Conservation (phyloP, 2,329 filamentous ascomycete species). For the Fusarium sp. region DNA sequence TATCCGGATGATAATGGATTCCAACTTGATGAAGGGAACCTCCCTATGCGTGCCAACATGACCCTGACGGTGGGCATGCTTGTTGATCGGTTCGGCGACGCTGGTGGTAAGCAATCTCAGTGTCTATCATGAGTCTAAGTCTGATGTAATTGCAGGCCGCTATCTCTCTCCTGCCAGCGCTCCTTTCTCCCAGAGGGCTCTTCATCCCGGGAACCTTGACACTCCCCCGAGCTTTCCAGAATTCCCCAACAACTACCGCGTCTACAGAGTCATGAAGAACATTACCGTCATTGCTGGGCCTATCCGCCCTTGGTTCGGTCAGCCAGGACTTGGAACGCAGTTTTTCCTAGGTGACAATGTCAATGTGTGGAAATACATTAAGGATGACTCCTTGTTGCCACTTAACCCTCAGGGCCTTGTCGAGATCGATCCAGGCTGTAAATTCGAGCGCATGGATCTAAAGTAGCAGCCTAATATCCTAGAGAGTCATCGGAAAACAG, state of each 20-base stretch:
- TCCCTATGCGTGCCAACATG: not conserved
- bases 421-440: too few relatives aligned
- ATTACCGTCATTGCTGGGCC: conserved; percentile 27
- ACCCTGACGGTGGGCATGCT: not conserved
- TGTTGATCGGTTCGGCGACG: not conserved
- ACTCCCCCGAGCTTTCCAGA: not conserved
- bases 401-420: not conserved
- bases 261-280: conserved; percentile 12
- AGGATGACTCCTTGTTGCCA: not conserved
- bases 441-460: not conserved
- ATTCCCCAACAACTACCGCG: conserved; percentile 26
- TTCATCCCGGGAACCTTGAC: conserved; percentile 19
- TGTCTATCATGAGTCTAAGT: not conserved
- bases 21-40: not conserved
- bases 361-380: conserved; percentile 14
- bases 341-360: conserved; percentile 22
- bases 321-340: conserved; percentile 23
- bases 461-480: rapidly evolving
- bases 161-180: conserved; percentile 28
- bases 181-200: conserved; percentile 22
- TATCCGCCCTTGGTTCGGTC: conserved; percentile 25
- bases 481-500: not conserved
- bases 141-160: not conserved
- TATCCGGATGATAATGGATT: conserved; percentile 21
- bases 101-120: not conserved